Conservation (phyloP, 2,329 filamentous ascomycete genomes). For the Lachnellula hyalina region DNA sequence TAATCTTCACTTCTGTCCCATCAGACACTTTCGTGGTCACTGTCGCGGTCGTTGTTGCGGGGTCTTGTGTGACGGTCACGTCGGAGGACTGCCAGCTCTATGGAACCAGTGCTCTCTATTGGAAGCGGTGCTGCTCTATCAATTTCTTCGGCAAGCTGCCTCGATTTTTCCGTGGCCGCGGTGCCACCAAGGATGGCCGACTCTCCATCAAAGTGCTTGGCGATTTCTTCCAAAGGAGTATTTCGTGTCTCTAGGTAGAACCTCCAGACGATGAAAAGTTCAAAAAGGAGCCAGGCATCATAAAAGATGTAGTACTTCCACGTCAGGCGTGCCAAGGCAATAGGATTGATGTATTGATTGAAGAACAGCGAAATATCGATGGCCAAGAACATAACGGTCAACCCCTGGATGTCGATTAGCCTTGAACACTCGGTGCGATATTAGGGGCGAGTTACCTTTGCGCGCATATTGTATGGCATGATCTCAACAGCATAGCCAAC, state of each 20-base stretch:
- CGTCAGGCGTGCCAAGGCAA: conserved; percentile 33
- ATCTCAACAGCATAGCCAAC: conserved; percentile 26
- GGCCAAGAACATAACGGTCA: conserved; percentile 37
- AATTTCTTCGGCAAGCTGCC: conserved; percentile 12
- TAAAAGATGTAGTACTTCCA: conserved; percentile 41
- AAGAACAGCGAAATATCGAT: conserved; percentile 39
- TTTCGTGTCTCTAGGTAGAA: conserved; percentile 37
- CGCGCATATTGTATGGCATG: conserved; percentile 26
- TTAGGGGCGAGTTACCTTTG: conserved; percentile 21
- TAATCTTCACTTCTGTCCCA: conserved; percentile 1
- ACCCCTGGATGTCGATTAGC: conserved; percentile 17
- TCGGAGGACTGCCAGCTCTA: background rate
- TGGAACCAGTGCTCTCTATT: background rate
- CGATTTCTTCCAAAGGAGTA: conserved; percentile 39
- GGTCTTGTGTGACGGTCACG: background rate
- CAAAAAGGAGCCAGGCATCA: conserved; percentile 29
- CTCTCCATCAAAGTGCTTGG: conserved; percentile 39
- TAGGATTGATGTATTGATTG: conserved; percentile 36
- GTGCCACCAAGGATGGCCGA: conserved; percentile 26
- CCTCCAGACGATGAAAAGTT: conserved; percentile 19
- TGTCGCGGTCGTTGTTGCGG: background rate
- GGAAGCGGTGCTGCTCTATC: conserved; percentile 4
- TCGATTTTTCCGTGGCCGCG: conserved; percentile 9
- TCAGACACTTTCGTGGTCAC: background rate
- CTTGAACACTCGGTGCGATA: background rate